Evolutionary conservation across 768 basidiomycete genomes (phyloP).

Genomic region (Cystobasidiopsis lactophilus): DNA sequence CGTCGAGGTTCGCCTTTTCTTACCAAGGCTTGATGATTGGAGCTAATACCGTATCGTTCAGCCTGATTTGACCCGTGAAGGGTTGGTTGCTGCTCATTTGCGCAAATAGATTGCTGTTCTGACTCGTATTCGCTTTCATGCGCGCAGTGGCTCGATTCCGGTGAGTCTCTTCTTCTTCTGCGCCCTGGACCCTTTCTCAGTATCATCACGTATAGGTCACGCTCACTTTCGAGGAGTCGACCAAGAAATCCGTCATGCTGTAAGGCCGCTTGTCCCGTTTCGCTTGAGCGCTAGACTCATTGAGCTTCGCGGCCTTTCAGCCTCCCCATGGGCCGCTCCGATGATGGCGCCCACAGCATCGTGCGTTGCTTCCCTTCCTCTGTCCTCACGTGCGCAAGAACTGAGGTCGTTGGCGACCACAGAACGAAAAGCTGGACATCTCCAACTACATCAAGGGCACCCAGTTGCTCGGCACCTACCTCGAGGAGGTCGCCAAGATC

Average conservation of each 20-base stretch:
- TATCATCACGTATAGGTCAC: conserved; percentile 26
- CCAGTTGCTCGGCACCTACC: conserved; percentile 56
- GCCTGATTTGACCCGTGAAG: conserved; percentile 69
- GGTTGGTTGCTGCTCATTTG: no score
- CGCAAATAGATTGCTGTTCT: no score
- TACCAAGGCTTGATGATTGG: no score
- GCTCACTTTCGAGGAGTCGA: conserved; percentile 70
- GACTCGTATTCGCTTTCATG: no score
- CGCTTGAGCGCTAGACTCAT: no score
- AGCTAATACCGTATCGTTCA: no score
- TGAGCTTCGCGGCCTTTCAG: no score
- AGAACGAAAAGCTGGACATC: conserved; percentile 30
- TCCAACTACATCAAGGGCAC: conserved; percentile 42
- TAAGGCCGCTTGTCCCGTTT: no score
- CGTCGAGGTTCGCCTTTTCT: no score
- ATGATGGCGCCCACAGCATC: conserved; percentile 67
- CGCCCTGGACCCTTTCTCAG: background rate
- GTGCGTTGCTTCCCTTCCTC: no score
- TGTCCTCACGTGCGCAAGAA: no score
- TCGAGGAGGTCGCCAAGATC: conserved; percentile 43
- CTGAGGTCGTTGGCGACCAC: background rate
- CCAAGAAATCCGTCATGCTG: conserved; percentile 70
- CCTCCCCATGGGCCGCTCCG: conserved; percentile 25
- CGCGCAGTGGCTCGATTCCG: conserved; percentile 87
- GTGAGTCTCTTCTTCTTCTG: conserved; percentile 26